phyloP scores from a whole-genome alignment of 164 flowering plant genomes.

The Nymphaea thermarum region DNA sequence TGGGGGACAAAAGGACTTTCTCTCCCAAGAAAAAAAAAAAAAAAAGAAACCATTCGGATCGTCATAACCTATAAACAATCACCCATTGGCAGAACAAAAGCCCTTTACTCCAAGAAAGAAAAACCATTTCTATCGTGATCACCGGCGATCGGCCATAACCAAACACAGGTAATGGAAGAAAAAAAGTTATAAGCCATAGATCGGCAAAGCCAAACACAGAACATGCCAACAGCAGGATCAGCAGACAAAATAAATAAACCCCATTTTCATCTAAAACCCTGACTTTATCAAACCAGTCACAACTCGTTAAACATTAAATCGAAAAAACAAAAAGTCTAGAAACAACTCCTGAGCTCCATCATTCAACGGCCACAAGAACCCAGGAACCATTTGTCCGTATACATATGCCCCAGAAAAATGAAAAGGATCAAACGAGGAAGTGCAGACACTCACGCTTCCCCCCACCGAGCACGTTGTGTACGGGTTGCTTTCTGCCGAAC shows the following conservation, averaged over 20 bases:
- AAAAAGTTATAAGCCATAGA: too few species aligned
- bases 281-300: background rate
- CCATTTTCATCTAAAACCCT: background rate
- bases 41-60: too few species aligned
- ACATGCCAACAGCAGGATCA: background rate
- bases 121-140: background rate
- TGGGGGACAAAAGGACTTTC: too few species aligned
- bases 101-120: background rate
- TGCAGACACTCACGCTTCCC: slow-evolving; percentile 48
- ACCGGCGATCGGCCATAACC: background rate
- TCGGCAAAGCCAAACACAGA: too few species aligned
- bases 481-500: slow-evolving; percentile 68
- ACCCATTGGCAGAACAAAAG: background rate
- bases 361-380: background rate
- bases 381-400: background rate
- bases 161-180: background rate
- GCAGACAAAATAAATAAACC: background rate
- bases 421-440: background rate
- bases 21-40: too few species aligned
- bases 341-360: background rate
- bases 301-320: slow-evolving; percentile 2
- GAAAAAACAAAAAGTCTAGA: too few species aligned
- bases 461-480: slow-evolving; percentile 73
- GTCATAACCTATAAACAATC: too few species aligned
- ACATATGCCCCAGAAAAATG: background rate